Base-by-base conservation (phyloP, 148 eudicot genomes). In the Drosera capensis region DNA sequence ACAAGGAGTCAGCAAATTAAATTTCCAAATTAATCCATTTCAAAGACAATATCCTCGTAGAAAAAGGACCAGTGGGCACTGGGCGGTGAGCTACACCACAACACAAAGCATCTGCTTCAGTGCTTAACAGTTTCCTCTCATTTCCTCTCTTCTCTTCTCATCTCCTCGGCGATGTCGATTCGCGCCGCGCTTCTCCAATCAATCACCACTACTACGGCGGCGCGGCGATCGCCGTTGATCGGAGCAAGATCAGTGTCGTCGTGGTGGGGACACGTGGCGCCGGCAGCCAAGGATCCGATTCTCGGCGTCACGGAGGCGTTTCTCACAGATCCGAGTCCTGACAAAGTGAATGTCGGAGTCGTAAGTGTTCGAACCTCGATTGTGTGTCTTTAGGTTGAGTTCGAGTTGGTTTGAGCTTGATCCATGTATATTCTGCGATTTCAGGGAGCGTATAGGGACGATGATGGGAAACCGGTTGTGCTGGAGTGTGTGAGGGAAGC, bases 281-380 rank as follows among this genome's bases (percentile, higher is more conserved):
- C 86, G 0, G 95, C 97, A 0, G 71, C 93, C 0, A 90, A 90
- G 51, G 97, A 90, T 50, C 95, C 97, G 12, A 90, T 90, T 35
- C 95, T 90, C 23, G 97, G 97, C 5, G 97, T 90, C 8, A 80
- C 95, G 26, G 97, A 90, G 68, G 93, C 95, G 30, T 90, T 66
- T 58, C 74, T 90, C 21, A 78, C 95, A 0, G 97, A 90, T 84
- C 82, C 84, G 28, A 65, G 48, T 54, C 97, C 95, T 1, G 0
- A 34, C 31, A 90, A 90, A 80, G 78, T 90, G 45, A 90, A 90
- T 54, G 97, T 90, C 18, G 95, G 95, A 49, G 95, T 84, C 43
- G 95, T 84, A 72, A 55, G 87, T 67, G 20, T 42, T 7, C 25
- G 4, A 3, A 20, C 13, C 21, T 11, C 1, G 20, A 47, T 26